These are phyloP conservation scores for Chloroidium sp. DNA, from an alignment of 163 green algal genomes.

Conservation along the genomic window DNA sequence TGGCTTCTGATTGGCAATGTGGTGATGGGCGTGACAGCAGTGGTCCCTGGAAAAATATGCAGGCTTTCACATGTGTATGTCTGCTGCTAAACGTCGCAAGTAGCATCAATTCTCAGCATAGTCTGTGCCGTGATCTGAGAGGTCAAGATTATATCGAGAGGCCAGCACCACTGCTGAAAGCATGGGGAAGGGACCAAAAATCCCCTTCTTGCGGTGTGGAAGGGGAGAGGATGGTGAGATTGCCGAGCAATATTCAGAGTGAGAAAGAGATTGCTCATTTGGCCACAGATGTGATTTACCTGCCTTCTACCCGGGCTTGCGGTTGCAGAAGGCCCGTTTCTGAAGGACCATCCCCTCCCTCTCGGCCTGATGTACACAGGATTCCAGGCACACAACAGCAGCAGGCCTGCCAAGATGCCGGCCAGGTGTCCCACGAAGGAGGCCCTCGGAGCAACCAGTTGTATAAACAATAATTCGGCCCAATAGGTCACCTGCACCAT, in stretches of 20 bases:
- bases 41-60: no score
- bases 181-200: no score
- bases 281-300: no score
- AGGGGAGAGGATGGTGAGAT: neutral
- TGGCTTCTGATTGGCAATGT: no score
- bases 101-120: no score
- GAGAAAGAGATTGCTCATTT: neutral
- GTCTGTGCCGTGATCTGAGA: no score
- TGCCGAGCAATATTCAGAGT: neutral
- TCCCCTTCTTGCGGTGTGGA: neutral
- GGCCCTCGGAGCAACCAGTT: constrained; percentile 43
- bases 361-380: neutral
- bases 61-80: no score
- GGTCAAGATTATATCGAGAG: no score
- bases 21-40: no score
- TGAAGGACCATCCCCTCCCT: neutral
- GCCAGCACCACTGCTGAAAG: no score
- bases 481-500: constrained; percentile 38
- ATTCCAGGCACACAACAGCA: constrained; percentile 29
- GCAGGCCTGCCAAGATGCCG: constrained; percentile 61
- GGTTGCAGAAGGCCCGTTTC: neutral
- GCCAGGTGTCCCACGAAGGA: constrained; percentile 64
- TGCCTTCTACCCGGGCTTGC: neutral
- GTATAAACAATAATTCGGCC: constrained; percentile 59
- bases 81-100: no score